Conservation (phyloP, 768 basidiomycete species). For the Lentinula boryana region DNA sequence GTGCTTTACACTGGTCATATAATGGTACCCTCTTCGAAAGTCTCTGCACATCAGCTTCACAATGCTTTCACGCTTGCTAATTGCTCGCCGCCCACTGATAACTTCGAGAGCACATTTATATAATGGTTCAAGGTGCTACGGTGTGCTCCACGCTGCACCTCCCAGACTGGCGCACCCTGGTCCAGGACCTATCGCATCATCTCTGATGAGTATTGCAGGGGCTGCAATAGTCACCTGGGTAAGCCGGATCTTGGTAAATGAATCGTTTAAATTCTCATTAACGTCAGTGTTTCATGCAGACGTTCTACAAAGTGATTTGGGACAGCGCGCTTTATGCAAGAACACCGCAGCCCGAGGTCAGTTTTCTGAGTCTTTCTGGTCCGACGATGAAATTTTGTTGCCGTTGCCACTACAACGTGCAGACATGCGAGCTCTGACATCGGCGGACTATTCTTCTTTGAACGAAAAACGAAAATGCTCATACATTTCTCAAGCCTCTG, state of each 20-base stretch:
- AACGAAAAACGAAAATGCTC: neutral
- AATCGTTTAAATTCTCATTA: neutral
- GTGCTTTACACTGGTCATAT: neutral
- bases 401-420: too few relatives aligned
- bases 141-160: neutral
- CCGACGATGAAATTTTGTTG: neutral
- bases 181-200: neutral
- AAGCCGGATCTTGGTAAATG: neutral
- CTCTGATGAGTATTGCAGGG: neutral
- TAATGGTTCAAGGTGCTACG: neutral
- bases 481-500: neutral
- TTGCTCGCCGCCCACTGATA: neutral
- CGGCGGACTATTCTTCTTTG: neutral
- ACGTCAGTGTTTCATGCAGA: neutral
- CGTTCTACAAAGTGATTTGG: neutral
- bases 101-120: neutral
- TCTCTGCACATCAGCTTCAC: neutral
- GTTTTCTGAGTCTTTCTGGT: neutral
- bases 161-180: neutral
- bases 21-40: neutral
- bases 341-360: neutral
- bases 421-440: neutral
- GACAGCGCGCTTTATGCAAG: neutral
- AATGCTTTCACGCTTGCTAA: neutral
- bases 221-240: constrained; percentile 1